A percentile compares a stretch with the other conserved stretches of the same genome.
Conservation (phyloP, 2,329 filamentous ascomycete species). For the Aulographum hederae region DNA sequence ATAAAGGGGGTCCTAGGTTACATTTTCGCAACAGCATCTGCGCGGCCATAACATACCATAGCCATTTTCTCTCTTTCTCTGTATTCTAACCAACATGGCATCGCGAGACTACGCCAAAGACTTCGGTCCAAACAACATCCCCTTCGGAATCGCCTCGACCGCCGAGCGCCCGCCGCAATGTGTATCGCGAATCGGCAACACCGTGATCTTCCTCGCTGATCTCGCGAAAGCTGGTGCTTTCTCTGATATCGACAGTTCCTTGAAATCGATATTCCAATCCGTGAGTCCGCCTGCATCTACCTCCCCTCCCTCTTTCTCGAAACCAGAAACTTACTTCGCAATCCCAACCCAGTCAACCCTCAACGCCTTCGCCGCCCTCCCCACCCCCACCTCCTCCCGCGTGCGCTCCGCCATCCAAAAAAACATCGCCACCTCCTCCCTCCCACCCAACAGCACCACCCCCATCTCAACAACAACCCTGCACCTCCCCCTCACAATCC, state of each 20-base stretch:
- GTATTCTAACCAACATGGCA: background rate
- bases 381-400: constrained; percentile 17
- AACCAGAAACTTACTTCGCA: background rate
- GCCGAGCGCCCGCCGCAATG: constrained; percentile 17
- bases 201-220: constrained; percentile 32
- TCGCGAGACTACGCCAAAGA: background rate
- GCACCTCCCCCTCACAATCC: constrained; percentile 36
- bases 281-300: constrained; percentile 1
- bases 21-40: background rate
- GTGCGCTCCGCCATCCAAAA: constrained; percentile 24
- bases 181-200: constrained; percentile 32
- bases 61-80: background rate
- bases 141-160: constrained; percentile 2
- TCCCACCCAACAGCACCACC: constrained; percentile 12
- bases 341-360: constrained; percentile 16
- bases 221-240: constrained; percentile 18
- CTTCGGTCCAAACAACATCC: constrained; percentile 1
- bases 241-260: constrained; percentile 8
- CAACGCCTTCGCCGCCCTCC: constrained; percentile 31
- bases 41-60: background rate
- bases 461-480: constrained; percentile 23
- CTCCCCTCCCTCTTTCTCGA: background rate
- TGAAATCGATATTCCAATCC: constrained; percentile 14
- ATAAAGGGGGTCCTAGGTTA: background rate
- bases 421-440: constrained; percentile 13